Evolutionary conservation across 2,329 filamentous ascomycete genomes (phyloP).

Genomic region (Lecanicillium sp.): DNA sequence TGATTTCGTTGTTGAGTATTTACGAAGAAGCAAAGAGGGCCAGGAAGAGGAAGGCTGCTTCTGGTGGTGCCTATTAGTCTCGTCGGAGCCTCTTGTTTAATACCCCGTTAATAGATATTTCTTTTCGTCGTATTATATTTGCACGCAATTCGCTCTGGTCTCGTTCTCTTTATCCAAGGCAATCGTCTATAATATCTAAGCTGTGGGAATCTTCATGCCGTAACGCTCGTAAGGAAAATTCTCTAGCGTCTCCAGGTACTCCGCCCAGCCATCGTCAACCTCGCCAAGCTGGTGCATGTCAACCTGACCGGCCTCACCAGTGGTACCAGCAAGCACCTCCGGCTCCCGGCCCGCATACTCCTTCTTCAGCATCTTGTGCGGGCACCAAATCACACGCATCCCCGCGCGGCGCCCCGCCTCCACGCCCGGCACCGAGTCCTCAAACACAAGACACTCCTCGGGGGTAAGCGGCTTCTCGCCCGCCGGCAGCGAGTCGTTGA

Average conservation of each 20-base stretch:
- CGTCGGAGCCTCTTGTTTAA: background rate
- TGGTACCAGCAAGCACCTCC: slow-evolving; percentile 76
- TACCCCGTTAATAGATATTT: background rate
- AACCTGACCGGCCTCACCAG: slow-evolving; percentile 57
- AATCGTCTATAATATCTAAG: background rate
- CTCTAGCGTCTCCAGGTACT: slow-evolving; percentile 45
- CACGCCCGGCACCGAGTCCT: slow-evolving; percentile 89
- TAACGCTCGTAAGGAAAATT: slow-evolving; percentile 55
- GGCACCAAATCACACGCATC: slow-evolving; percentile 92
- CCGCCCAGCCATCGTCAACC: slow-evolving; percentile 54
- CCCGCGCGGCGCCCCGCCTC: slow-evolving; percentile 86
- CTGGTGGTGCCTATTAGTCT: background rate
- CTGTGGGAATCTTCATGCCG: slow-evolving; percentile 42
- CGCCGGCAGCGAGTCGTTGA: slow-evolving; percentile 66
- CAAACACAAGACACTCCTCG: slow-evolving; percentile 91
- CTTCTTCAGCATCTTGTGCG: slow-evolving; percentile 69
- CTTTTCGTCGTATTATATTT: background rate
- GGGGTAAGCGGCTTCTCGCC: slow-evolving; percentile 63
- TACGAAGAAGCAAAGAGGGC: slow-evolving; percentile 7
- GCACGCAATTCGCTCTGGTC: background rate
- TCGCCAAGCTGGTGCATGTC: slow-evolving; percentile 53
- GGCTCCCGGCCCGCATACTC: slow-evolving; percentile 73
- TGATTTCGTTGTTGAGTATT: slow-evolving; percentile 16
- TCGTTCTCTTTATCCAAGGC: background rate
- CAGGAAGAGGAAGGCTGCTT: background rate